Conservation (phyloP, 129 eudicot species). For the Saussurea involucrata region DNA sequence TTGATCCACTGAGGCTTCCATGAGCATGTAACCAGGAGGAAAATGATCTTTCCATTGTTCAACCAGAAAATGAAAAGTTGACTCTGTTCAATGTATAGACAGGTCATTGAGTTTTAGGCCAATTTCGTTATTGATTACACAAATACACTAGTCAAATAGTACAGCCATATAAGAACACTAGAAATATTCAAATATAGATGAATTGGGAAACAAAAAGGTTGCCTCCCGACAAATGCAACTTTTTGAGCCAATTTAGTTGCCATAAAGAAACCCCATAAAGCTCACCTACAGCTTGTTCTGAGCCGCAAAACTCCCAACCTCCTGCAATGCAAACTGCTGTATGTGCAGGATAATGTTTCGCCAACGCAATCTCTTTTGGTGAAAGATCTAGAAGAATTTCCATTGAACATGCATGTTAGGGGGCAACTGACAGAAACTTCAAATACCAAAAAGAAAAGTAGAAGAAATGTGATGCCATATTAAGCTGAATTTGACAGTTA, state of each 20-base stretch:
- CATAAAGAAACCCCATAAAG: not conserved
- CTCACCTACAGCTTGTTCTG: constrained; percentile 84
- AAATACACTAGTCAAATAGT: not conserved
- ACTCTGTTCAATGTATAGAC: constrained; percentile 51
- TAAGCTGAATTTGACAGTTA: not conserved
- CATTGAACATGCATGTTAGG: constrained; percentile 10
- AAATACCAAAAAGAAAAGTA: not conserved
- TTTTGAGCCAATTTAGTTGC: constrained; percentile 4
- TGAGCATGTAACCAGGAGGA: constrained; percentile 77
- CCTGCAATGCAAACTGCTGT: constrained; percentile 84
- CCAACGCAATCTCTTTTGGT: constrained; percentile 63
- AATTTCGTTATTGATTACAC: not conserved
- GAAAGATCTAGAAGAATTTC: constrained; percentile 65
- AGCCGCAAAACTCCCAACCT: constrained; percentile 93
- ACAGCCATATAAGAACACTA: constrained; percentile 1
- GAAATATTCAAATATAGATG: constrained; percentile 8
- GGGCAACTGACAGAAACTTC: constrained; percentile 1
- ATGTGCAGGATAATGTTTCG: constrained; percentile 83
- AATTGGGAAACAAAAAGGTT: not conserved
- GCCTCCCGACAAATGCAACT: not conserved
- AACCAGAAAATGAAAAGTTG: constrained; percentile 78
- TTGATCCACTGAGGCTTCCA: constrained; percentile 67
- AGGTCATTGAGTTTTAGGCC: not conserved
- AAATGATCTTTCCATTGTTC: constrained; percentile 88
- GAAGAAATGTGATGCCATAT: constrained; percentile 5